Percentiles rank a stretch among this genome's conserved stretches.
These are phyloP conservation scores for Phytophthora tubulina DNA, from an alignment of 352 stramenopile species.

Conservation along the genomic window DNA sequence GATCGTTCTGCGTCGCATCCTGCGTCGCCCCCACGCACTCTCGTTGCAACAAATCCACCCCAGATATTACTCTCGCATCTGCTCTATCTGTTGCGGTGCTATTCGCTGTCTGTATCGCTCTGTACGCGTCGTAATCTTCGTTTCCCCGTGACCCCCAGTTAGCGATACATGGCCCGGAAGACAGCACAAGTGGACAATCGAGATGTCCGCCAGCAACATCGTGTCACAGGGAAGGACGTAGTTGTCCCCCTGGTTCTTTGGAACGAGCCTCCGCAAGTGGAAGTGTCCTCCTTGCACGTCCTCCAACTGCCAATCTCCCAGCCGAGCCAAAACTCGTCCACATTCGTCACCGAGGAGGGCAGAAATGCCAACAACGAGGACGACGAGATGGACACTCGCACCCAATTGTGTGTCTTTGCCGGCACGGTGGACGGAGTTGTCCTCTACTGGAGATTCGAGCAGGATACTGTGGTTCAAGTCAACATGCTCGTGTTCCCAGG, in stretches of 20 bases:
- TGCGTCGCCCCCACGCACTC: neutral
- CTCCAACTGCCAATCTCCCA: constrained; percentile 69
- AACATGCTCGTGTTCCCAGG: constrained; percentile 67
- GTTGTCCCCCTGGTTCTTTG: constrained; percentile 79
- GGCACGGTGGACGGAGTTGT: constrained; percentile 72
- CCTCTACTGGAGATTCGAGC: constrained; percentile 79
- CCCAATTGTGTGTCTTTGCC: constrained; percentile 75
- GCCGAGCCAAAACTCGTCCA: constrained; percentile 74
- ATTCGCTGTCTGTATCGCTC: neutral
- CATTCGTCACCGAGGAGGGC: constrained; percentile 40
- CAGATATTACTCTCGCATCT: neutral
- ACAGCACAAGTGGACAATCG: constrained; percentile 12
- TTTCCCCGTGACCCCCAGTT: neutral
- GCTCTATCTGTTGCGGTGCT: neutral
- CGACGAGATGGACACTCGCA: constrained; percentile 42
- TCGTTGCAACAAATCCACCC: neutral
- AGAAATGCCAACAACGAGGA: constrained; percentile 42
- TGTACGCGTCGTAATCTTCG: constrained; percentile 6
- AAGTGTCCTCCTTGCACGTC: constrained; percentile 69
- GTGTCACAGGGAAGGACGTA: constrained; percentile 48
- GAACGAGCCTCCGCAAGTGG: constrained; percentile 59
- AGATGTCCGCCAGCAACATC: constrained; percentile 19
- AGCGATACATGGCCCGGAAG: constrained; percentile 31
- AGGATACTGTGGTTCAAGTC: constrained; percentile 67
- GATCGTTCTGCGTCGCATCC: constrained; percentile 3